A percentile compares a stretch with the other conserved stretches of the same genome.
Evolutionary conservation across 371 early-diverging fungal genomes (phyloP).

Genomic region (Mortierella sp.): DNA sequence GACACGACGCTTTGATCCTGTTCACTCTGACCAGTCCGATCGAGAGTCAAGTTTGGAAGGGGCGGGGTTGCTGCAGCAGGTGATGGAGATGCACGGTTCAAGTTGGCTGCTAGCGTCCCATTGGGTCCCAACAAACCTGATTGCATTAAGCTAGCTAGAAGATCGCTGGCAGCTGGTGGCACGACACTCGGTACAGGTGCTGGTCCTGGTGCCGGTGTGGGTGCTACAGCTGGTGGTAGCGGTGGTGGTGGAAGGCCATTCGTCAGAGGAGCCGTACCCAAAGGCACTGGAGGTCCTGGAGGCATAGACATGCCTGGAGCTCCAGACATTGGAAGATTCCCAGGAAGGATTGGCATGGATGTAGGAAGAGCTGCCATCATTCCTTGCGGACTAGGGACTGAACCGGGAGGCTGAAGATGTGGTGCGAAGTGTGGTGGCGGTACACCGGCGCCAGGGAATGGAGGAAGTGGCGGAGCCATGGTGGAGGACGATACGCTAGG

Average conservation of each 20-base stretch:
- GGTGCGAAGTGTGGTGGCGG: conserved; percentile 16
- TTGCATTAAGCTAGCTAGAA: conserved; percentile 54
- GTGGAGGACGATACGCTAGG: conserved; percentile 9
- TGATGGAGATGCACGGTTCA: conserved; percentile 28
- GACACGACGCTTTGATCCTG: conserved; percentile 42
- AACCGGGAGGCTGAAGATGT: conserved; percentile 28
- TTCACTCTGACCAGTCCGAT: conserved; percentile 18
- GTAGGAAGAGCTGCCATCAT: conserved; percentile 18
- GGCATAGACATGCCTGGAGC: conserved; percentile 8
- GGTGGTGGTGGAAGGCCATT: conserved; percentile 4
- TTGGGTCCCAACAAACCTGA: conserved; percentile 52
- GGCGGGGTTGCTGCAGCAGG: conserved; percentile 22
- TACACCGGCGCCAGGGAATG: conserved; percentile 7
- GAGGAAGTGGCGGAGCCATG: conserved; percentile 5
- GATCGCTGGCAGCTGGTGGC: conserved; percentile 29
- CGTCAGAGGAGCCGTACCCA: conserved; percentile 10
- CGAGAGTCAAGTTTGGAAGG: conserved; percentile 3
- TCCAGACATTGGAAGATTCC: conserved; percentile 6
- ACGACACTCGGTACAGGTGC: conserved; percentile 19
- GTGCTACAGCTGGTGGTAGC: conserved; percentile 24
- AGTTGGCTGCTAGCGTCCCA: conserved; percentile 30
- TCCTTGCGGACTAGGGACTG: conserved; percentile 12
- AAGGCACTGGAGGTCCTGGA: no score
- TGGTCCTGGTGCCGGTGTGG: conserved; percentile 26
- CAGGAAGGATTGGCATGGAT: conserved; percentile 15